Evolutionary conservation across 192 early-diverging fungal genomes (phyloP), one percentile per base, ranked within the genome.

Genomic region (Podochytrium sp.): DNA sequence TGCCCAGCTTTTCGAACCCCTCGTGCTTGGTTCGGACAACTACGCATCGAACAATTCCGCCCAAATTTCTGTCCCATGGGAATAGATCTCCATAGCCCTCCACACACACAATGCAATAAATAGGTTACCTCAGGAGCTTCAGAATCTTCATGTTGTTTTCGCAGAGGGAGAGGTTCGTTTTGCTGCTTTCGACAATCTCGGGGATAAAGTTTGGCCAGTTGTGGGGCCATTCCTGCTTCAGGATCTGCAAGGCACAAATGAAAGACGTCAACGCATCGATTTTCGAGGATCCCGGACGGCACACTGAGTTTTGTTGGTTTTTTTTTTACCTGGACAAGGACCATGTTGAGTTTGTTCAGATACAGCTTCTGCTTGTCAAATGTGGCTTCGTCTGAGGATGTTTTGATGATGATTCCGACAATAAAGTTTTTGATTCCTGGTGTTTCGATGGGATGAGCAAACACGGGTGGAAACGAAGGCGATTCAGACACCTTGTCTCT

Each of bases 131-230:
- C 38, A 99, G 86, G 37, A 99, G 84, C 75, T 99, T 98, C 47
- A 99, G 85, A 73, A 99, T 99, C 42, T 91, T 92, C 96, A 99
- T 99, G 84, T 98, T 99, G 87, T 99, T 99, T 77, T 98, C 97
- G 78, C 98, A 99, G 14, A 99, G 82, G 3, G 95, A 83, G 12
- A 98, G 81, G 72, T 93, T 98, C 23, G 90, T 88, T 76, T 93
- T 92, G 81, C 95, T 95, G 16, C 97, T 95, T n/a, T 85, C 83
- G 34, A 99, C 94, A 74, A 99, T 96, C 82, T 98, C 97, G 23
- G 98, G 93, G 73, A 99, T 98, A 77, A 99, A 99, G 32, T 86
- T 84, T 2, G 98, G 98, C 98, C 98, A 99, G 77, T 97, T 96
- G 76, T 94, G 94, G 14, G 98, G 98, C 98, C 98, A 99, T 80